Conservation (phyloP, 1,139 yeast genomes). For the Zygosaccharomyces pseudobailii region DNA sequence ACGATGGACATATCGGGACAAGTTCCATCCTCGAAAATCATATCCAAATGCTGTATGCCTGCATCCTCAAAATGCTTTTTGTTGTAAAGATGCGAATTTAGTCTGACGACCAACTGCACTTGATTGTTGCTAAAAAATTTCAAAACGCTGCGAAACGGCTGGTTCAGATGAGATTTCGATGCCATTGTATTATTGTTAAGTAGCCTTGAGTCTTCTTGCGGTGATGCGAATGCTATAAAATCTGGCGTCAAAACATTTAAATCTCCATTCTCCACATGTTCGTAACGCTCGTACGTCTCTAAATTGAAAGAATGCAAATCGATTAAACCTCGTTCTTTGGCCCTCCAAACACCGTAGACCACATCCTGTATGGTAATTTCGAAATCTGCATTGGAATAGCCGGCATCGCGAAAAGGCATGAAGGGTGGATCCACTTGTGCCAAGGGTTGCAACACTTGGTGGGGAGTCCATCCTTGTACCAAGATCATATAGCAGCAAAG, state of each 20-base stretch:
- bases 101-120: conserved; percentile 84
- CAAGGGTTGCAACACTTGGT: conserved; percentile 90
- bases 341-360: conserved; percentile 96
- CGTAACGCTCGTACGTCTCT: conserved; percentile 91
- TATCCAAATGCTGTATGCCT: conserved; percentile 84
- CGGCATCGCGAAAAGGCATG: conserved; percentile 94
- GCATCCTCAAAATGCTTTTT: conserved; percentile 74
- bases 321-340: conserved; percentile 87
- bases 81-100: conserved; percentile 87
- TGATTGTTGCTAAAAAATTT: conserved; percentile 65
- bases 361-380: conserved; percentile 90
- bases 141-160: conserved; percentile 75
- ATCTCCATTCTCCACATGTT: conserved; percentile 95
- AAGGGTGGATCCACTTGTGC: conserved; percentile 91
- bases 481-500: conserved; percentile 92
- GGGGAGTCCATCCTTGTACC: conserved; percentile 98
- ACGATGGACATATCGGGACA: conserved; percentile 94
- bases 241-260: conserved; percentile 88
- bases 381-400: conserved; percentile 91
- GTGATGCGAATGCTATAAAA: conserved; percentile 96
- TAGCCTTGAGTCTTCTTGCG: conserved; percentile 62
- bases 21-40: conserved; percentile 97
- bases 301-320: conserved; percentile 84
- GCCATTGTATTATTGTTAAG: conserved; percentile 27
- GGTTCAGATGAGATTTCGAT: conserved; percentile 43